Base-by-base conservation (phyloP, 371 early-diverging fungal species). In the Mortierella sp. region DNA sequence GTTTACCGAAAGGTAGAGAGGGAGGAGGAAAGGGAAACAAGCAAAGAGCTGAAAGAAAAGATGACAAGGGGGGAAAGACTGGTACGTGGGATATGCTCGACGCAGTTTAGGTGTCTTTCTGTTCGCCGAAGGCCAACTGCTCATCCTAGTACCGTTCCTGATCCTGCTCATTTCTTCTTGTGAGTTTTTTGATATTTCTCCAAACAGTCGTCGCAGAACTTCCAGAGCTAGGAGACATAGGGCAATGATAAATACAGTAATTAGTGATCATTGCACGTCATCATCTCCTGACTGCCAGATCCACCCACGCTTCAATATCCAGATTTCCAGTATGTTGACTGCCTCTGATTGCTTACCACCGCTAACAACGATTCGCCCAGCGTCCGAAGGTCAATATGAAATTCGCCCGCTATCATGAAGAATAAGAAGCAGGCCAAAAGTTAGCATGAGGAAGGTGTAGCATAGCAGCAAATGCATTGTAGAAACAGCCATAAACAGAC, bases 301-400 rank as follows among this genome's bases (percentile, higher is more conserved):
- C 63, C 4, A 2, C 5, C 7, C 3, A 19, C 16, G 34, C 19
- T 63, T 16, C 34, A 7, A 42, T 6, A 1, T 42, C 68, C 42
- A 38, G 42, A 42, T 6, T 1, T 42, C 68, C 42, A 38, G 42
- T 9, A 16, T 31, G 75, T n/a, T 28, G 5, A 24, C 24, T 75
- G 65, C 57, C 19, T 73, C 24, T 21, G 28, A 47, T 42, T 31
- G 28, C 73, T 47, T 81, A 81, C 81, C 74, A 77, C 81, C 31
- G 76, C 34, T 73, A 88, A 31, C 47, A 88, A 72, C 10, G 83
- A 80, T n/a, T 81, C 80, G 0, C 84, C 87, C n/a, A 89, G 75
- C 19, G 89, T 88, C 76, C 85, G 79, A 34, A 89, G 78, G 72
- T 89, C 89, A 21, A 89, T 79, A n/a, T 88, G 89, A 57, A 86